These are phyloP conservation scores for Diaporthe sp. DNA, from an alignment of 2,329 filamentous ascomycete genomes.

Conservation along the genomic window DNA sequence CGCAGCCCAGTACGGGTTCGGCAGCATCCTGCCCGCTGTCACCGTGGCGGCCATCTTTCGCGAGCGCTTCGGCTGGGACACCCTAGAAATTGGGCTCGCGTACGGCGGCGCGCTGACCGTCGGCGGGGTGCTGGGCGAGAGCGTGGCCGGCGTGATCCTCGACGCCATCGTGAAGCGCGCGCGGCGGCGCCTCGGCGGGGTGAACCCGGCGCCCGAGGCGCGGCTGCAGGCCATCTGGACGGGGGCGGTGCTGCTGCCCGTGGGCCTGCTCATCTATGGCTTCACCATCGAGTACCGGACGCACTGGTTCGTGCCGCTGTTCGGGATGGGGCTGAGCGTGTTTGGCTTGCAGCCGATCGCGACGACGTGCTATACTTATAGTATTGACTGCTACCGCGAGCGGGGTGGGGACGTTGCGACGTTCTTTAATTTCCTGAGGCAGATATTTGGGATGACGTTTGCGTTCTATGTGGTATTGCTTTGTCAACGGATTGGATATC, in stretches of 20 bases:
- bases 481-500: conserved; percentile 30
- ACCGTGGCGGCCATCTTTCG: conserved; percentile 51
- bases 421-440: conserved; percentile 30
- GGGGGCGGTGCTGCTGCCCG: conserved; percentile 47
- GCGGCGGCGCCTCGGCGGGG: conserved; percentile 41
- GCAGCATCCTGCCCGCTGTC: conserved; percentile 50
- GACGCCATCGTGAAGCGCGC: conserved; percentile 45
- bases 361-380: conserved; percentile 46
- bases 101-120: conserved; percentile 49
- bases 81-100: conserved; percentile 49
- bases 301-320: conserved; percentile 48
- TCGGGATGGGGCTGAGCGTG: conserved; percentile 51
- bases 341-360: conserved; percentile 51
- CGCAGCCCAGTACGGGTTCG: conserved; percentile 50
- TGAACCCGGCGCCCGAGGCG: conserved; percentile 46
- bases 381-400: conserved; percentile 40
- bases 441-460: conserved; percentile 33
- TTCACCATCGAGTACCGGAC: conserved; percentile 49
- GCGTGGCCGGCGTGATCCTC: conserved; percentile 45
- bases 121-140: conserved; percentile 46
- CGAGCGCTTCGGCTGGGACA: conserved; percentile 49
- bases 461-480: conserved; percentile 33
- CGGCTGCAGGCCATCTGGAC: conserved; percentile 48
- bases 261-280: conserved; percentile 50
- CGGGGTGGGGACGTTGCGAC: conserved; percentile 26